These are phyloP conservation scores for Cladophialophora exuberans DNA, from an alignment of 2,329 filamentous ascomycete genomes.

Conservation along the genomic window DNA sequence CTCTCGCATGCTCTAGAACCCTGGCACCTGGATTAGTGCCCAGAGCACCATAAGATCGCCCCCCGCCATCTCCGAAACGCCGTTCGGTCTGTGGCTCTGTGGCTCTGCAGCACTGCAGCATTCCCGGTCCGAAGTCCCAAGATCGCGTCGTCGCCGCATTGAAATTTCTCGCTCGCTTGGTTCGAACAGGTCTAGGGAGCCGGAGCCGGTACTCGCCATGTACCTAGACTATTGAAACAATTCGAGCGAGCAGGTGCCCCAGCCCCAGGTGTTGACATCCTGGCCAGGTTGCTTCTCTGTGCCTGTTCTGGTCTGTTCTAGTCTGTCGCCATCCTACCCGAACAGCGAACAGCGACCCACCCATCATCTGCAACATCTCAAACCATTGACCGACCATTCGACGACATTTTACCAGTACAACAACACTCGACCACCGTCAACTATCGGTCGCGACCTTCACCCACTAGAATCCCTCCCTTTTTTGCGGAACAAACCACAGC, in stretches of 20 bases:
- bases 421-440: not conserved
- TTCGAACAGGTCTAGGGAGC: no score
- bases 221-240: no score
- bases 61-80: conserved; percentile 16
- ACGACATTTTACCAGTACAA: not conserved
- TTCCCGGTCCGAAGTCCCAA: not conserved
- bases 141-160: not conserved
- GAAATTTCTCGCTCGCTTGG: not conserved
- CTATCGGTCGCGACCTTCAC: not conserved
- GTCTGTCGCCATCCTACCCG: not conserved
- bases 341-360: not conserved
- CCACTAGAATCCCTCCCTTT: not conserved
- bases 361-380: not conserved
- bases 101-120: no score
- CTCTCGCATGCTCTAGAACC: conserved; percentile 1
- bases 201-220: not conserved
- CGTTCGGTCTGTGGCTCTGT: not conserved
- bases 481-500: not conserved
- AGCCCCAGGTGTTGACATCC: not conserved
- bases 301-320: conserved; percentile 1
- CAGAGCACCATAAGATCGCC: conserved; percentile 8
- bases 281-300: not conserved
- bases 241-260: no score
- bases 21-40: no score
- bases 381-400: conserved; percentile 4